Conservation (phyloP, 2,329 filamentous ascomycete species). For the Claviceps quebecensis region DNA sequence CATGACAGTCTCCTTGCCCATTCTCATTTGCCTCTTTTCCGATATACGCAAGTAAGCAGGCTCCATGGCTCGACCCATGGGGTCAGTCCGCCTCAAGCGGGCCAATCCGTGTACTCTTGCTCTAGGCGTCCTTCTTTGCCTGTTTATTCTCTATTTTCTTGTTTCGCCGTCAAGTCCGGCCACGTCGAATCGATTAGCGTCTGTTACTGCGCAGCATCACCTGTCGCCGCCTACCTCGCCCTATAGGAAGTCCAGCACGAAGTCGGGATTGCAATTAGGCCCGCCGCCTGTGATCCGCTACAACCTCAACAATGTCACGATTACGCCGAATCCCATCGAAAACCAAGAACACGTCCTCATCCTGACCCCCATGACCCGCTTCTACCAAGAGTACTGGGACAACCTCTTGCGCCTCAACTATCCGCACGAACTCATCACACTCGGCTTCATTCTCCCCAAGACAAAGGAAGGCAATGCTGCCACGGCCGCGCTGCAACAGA, state of each 20-base stretch:
- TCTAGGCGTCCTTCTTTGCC: constrained; percentile 56
- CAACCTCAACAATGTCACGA: constrained; percentile 88
- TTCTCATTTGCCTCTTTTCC: background rate
- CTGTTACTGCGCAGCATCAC: constrained; percentile 31
- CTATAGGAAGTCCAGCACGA: constrained; percentile 25
- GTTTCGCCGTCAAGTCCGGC: constrained; percentile 37
- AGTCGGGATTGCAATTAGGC: constrained; percentile 16
- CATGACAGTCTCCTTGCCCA: background rate
- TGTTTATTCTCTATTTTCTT: constrained; percentile 56
- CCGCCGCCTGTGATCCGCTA: constrained; percentile 85
- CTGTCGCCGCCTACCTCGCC: constrained; percentile 29
- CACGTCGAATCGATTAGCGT: constrained; percentile 30
- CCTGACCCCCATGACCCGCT: constrained; percentile 81
- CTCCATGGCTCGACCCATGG: constrained; percentile 44
- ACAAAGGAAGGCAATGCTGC: constrained; percentile 84
- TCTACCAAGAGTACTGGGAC: constrained; percentile 93
- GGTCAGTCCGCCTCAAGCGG: constrained; percentile 60
- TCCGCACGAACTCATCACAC: constrained; percentile 84
- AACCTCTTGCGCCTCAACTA: constrained; percentile 75
- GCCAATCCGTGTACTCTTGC: constrained; percentile 63
- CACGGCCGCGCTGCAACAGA: constrained; percentile 66
- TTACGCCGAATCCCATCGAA: constrained; percentile 57
- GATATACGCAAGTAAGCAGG: background rate
- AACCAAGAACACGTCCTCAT: constrained; percentile 82
- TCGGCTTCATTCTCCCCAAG: constrained; percentile 93